Percentiles rank a stretch among this genome's conserved stretches.
Evolutionary conservation across 2,329 filamentous ascomycete species (phyloP).

Genomic region (Botryotinia globosa): DNA sequence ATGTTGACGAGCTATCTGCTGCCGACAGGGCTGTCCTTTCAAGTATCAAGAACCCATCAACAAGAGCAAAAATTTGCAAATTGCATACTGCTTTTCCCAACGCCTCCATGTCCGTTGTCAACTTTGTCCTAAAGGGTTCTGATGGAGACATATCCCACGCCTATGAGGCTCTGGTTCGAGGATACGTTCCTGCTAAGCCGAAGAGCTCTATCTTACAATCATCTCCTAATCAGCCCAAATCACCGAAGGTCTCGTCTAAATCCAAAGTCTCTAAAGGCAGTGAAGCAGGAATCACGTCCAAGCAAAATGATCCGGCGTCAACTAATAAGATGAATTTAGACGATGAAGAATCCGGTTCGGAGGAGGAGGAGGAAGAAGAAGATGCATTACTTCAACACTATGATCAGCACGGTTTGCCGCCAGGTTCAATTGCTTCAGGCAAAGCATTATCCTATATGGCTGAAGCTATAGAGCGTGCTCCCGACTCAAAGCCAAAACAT

Average conservation of each 20-base stretch:
- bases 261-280: background rate
- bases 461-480: constrained; percentile 27
- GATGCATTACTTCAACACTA: constrained; percentile 38
- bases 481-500: constrained; percentile 19
- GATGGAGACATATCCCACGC: constrained; percentile 34
- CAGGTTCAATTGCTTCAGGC: constrained; percentile 36
- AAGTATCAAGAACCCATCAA: constrained; percentile 25
- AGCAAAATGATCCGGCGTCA: background rate
- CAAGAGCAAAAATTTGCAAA: constrained; percentile 32
- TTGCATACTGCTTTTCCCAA: constrained; percentile 37
- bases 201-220: constrained; percentile 30
- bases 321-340: constrained; percentile 23
- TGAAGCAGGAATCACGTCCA: constrained; percentile 7
- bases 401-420: constrained; percentile 36
- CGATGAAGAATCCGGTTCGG: constrained; percentile 27
- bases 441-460: constrained; percentile 35
- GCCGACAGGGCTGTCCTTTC: constrained; percentile 25
- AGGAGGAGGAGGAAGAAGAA: constrained; percentile 38
- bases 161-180: constrained; percentile 34
- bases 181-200: constrained; percentile 32
- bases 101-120: constrained; percentile 34
- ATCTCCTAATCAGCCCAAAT: constrained; percentile 12
- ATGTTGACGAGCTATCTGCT: constrained; percentile 16
- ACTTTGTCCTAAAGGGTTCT: constrained; percentile 33
- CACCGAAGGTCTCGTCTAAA: background rate